These are phyloP conservation scores for Ganoderma boninense DNA, from an alignment of 1,284 basidiomycete genomes.

Conservation along the genomic window DNA sequence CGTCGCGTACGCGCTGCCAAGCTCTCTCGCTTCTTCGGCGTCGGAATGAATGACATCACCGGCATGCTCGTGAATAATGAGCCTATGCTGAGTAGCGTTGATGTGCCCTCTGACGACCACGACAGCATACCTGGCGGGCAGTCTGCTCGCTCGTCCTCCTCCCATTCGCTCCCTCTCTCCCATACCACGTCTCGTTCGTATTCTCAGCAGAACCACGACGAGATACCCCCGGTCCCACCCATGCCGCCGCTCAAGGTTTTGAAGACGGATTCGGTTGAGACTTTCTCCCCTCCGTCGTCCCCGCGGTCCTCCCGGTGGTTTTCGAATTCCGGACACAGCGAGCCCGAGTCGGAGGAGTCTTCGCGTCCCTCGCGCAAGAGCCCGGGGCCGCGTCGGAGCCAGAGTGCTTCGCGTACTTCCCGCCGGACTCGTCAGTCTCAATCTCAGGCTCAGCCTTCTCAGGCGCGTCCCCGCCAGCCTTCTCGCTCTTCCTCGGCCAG, in stretches of 20 bases:
- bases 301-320: conserved; percentile 8
- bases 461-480: neutral
- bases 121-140: conserved; percentile 6
- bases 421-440: conserved; percentile 16
- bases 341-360: conserved; percentile 9
- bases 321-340: conserved; percentile 4
- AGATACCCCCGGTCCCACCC: conserved; percentile 7
- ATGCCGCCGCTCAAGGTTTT: conserved; percentile 13
- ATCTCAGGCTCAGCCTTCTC: conserved; percentile 11
- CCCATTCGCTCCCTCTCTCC: conserved; percentile 10
- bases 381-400: conserved; percentile 10
- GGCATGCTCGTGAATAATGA: conserved; percentile 28
- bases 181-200: conserved; percentile 8
- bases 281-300: conserved; percentile 19
- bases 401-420: conserved; percentile 16
- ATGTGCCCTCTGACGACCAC: neutral
- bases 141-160: conserved; percentile 11
- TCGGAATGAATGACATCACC: conserved; percentile 56
- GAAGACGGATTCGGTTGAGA: conserved; percentile 15
- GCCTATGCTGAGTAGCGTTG: neutral
- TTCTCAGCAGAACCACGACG: neutral
- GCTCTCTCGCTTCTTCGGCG: conserved; percentile 66
- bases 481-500: neutral
- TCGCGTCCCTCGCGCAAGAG: conserved; percentile 6
- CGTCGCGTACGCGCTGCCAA: conserved; percentile 60